Evolutionary conservation across 371 early-diverging fungal genomes (phyloP).

Genomic region (Mucor indicus): DNA sequence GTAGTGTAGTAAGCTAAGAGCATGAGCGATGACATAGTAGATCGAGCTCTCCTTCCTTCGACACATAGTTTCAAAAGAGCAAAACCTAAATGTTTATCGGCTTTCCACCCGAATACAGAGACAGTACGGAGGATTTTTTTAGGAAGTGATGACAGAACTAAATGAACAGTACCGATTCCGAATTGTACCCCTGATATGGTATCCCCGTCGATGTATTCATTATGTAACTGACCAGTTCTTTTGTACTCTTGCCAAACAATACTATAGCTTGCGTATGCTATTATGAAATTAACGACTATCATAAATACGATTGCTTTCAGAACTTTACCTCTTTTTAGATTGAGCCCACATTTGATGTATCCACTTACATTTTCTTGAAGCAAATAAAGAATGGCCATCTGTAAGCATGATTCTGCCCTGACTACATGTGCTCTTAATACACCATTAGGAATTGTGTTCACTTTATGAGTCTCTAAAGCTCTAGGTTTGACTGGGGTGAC

Average conservation of each 20-base stretch:
- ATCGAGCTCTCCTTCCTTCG: conserved; percentile 45
- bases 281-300: not conserved
- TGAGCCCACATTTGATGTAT: conserved; percentile 58
- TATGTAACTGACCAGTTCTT: conserved; percentile 31
- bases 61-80: conserved; percentile 50
- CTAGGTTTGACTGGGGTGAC: conserved; percentile 10
- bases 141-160: conserved; percentile 56
- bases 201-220: conserved; percentile 43
- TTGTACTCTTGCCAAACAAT: conserved; percentile 49
- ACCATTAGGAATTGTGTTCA: conserved; percentile 43
- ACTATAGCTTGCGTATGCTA: conserved; percentile 42
- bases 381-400: conserved; percentile 54
- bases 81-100: conserved; percentile 57
- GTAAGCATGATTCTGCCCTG: conserved; percentile 55
- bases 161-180: conserved; percentile 57
- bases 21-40: conserved; percentile 57
- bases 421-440: conserved; percentile 56
- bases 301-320: conserved; percentile 12
- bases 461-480: conserved; percentile 17
- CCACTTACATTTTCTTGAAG: conserved; percentile 52
- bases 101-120: conserved; percentile 54
- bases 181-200: conserved; percentile 50
- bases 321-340: conserved; percentile 56
- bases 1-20: conserved; percentile 41
- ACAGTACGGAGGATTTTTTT: conserved; percentile 51